These are phyloP conservation scores for Rhizophagus sp. DNA, from an alignment of 192 early-diverging fungal species.

Conservation along the genomic window DNA sequence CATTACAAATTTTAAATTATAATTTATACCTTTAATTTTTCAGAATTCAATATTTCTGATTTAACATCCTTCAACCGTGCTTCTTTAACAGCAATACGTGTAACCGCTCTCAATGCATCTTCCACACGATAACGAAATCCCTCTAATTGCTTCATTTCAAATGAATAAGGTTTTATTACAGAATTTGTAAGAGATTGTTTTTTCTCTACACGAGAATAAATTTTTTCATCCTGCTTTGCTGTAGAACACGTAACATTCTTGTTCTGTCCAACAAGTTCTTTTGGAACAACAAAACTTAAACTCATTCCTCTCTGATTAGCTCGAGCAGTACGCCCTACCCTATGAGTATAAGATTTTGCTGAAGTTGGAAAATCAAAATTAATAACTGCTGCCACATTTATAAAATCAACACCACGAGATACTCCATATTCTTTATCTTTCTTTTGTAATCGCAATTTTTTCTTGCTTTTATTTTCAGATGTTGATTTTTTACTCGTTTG, in stretches of 20 bases:
- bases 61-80: conserved; percentile 95
- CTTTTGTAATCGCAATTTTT: conserved; percentile 49
- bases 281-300: conserved; percentile 77
- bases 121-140: conserved; percentile 90
- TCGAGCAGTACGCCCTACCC: conserved; percentile 93
- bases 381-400: conserved; percentile 88
- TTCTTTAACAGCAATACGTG: conserved; percentile 75
- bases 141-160: conserved; percentile 87
- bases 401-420: conserved; percentile 95
- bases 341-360: conserved; percentile 86
- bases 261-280: conserved; percentile 43
- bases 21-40: conserved; percentile 77
- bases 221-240: conserved; percentile 58
- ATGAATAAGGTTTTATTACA: conserved; percentile 75
- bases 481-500: conserved; percentile 30
- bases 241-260: conserved; percentile 34
- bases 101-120: conserved; percentile 84
- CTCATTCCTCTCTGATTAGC: conserved; percentile 89
- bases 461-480: conserved; percentile 38
- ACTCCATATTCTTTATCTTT: conserved; percentile 92
- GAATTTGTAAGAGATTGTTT: conserved; percentile 56
- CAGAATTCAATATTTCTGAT: conserved; percentile 92
- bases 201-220: conserved; percentile 75
- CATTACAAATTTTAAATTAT: no score
- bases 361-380: conserved; percentile 96